Evolutionary conservation across 2,329 filamentous ascomycete genomes (phyloP).

Genomic region (Colletotrichum nymphaeae): DNA sequence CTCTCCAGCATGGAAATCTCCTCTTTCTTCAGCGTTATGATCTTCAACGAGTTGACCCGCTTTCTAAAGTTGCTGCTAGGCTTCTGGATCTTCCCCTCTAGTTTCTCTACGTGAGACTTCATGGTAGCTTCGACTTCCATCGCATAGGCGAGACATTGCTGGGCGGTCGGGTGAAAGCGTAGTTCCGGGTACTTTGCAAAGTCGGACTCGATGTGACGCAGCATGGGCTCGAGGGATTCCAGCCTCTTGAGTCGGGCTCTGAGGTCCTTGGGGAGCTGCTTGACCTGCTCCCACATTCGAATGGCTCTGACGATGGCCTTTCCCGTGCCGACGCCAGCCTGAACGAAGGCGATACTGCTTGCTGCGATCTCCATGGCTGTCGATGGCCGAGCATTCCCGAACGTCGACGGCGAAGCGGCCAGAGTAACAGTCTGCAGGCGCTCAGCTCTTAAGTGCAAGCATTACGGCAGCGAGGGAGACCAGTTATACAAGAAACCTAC

Average conservation of each 20-base stretch:
- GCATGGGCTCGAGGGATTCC: neutral
- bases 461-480: too few relatives aligned
- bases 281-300: neutral
- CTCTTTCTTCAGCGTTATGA: neutral
- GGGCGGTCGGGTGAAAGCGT: neutral
- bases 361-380: neutral
- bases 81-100: neutral
- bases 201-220: neutral
- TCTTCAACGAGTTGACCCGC: neutral
- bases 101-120: neutral
- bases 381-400: neutral
- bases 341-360: conserved; percentile 7
- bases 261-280: neutral
- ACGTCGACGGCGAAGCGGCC: neutral
- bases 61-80: neutral
- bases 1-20: neutral
- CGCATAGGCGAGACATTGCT: neutral
- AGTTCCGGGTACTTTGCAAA: neutral
- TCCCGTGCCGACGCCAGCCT: conserved; percentile 3
- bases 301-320: neutral
- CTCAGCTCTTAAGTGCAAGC: too few relatives aligned
- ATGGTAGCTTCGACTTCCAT: neutral
- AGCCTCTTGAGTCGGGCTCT: neutral
- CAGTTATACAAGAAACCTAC: too few relatives aligned
- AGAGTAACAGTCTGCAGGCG: neutral